Conservation (phyloP, 208 protist species). For the Naegleria fowleri region DNA sequence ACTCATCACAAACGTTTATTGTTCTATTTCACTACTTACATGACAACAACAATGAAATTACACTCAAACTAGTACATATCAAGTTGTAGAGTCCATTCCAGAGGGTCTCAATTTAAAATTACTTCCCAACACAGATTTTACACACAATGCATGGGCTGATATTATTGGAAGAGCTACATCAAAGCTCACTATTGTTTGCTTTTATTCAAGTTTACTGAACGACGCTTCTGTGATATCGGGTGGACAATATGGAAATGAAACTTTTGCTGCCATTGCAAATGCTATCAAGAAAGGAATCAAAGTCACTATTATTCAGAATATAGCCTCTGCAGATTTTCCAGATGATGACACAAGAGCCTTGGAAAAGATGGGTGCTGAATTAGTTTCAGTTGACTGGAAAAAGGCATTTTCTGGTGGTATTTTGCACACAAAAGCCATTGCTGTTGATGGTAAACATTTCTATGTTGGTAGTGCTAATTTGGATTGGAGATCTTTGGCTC, state of each 20-base stretch:
- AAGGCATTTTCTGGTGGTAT: constrained; percentile 39
- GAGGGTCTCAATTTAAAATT: neutral
- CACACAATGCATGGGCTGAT: constrained; percentile 37
- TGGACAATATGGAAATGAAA: constrained; percentile 36
- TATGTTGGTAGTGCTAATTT: constrained; percentile 57
- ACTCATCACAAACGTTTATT: no score
- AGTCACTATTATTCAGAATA: constrained; percentile 47
- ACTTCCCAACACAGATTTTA: constrained; percentile 20
- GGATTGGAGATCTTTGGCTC: constrained; percentile 52
- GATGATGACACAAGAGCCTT: constrained; percentile 30
- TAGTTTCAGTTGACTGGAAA: constrained; percentile 35
- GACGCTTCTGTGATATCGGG: constrained; percentile 24
- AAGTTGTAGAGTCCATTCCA: constrained; percentile 37
- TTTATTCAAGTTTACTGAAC: constrained; percentile 53
- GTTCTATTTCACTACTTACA: no score
- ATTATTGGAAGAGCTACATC: constrained; percentile 44
- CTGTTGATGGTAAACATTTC: constrained; percentile 39
- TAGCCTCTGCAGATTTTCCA: constrained; percentile 22
- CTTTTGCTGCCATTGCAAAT: constrained; percentile 41
- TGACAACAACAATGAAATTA: no score
- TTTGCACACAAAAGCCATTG: constrained; percentile 54
- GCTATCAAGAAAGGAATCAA: constrained; percentile 38
- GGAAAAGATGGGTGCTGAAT: constrained; percentile 27
- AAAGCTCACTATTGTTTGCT: constrained; percentile 49
- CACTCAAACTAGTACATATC: neutral